phyloP scores from a whole-genome alignment of 768 basidiomycete genomes.

The Pluteus cervinus region DNA sequence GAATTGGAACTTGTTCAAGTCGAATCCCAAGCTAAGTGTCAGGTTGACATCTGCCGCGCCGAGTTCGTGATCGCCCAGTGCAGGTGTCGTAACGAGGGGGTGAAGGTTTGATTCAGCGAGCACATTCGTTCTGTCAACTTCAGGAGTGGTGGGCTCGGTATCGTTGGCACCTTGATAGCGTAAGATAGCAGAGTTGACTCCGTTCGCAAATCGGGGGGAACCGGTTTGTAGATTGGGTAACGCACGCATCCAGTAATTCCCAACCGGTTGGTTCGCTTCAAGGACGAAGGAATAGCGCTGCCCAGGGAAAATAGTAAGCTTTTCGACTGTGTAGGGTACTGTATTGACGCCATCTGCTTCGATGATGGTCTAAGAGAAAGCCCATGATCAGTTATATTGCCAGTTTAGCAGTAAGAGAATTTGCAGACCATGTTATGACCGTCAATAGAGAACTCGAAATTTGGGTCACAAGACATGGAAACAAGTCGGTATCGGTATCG shows the following conservation, averaged over 20 bases:
- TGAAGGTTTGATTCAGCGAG: constrained; percentile 9
- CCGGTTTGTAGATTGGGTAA: constrained; percentile 2
- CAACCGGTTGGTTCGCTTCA: constrained; percentile 33
- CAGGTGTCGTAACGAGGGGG: constrained; percentile 5
- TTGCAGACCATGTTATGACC: constrained; percentile 23
- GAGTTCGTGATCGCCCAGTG: constrained; percentile 7
- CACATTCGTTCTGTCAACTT: background rate
- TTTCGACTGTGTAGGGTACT: constrained; percentile 26
- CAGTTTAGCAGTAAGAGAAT: background rate
- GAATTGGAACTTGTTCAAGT: constrained; percentile 15
- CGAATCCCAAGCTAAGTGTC: constrained; percentile 9
- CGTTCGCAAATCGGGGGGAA: constrained; percentile 6
- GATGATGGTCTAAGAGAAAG: constrained; percentile 28
- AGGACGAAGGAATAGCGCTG: constrained; percentile 40
- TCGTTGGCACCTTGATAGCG: constrained; percentile 9
- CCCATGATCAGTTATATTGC: background rate
- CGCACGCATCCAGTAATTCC: constrained; percentile 52
- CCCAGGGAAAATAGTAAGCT: constrained; percentile 33
- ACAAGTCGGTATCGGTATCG: constrained; percentile 50
- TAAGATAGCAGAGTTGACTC: constrained; percentile 12
- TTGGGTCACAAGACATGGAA: constrained; percentile 37
- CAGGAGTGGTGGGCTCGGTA: constrained; percentile 6
- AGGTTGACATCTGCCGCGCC: constrained; percentile 13
- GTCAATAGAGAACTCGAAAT: constrained; percentile 32
- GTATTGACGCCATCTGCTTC: constrained; percentile 32